phyloP scores from a whole-genome alignment of 1,139 yeast species.

The Magnusiomyces suaveolens region DNA sequence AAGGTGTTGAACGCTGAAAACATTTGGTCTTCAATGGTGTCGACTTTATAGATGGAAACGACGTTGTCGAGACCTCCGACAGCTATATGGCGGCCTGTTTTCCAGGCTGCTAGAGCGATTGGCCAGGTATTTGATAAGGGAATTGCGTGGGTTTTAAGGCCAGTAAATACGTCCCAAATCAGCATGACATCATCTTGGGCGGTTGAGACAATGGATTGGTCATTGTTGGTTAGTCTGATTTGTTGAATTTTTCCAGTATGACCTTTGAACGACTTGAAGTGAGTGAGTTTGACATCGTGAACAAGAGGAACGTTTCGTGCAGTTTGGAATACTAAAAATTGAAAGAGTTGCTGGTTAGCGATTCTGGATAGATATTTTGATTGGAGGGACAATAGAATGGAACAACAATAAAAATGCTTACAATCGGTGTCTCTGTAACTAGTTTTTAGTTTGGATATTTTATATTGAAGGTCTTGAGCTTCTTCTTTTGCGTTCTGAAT shows the following conservation, averaged over 20 bases:
- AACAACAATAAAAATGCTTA: background rate
- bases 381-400: background rate
- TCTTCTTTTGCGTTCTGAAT: conserved; percentile 1
- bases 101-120: conserved; percentile 62
- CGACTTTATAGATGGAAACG: conserved; percentile 56
- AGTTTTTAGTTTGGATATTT: background rate
- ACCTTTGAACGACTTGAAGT: conserved; percentile 42
- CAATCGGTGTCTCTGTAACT: background rate
- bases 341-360: background rate
- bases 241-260: conserved; percentile 68
- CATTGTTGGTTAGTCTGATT: conserved; percentile 58
- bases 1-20: background rate
- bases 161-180: conserved; percentile 73
- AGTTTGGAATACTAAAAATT: background rate
- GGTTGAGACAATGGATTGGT: conserved; percentile 53
- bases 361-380: too few relatives aligned
- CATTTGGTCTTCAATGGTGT: conserved; percentile 8
- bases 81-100: conserved; percentile 56
- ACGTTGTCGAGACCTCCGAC: conserved; percentile 78
- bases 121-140: conserved; percentile 57
- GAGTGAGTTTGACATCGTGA: background rate
- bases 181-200: conserved; percentile 84
- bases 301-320: conserved; percentile 13
- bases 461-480: background rate
- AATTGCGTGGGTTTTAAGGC: conserved; percentile 62